Evolutionary conservation across 225 moss, liverwort and hornwort genomes (phyloP).

Genomic region (Takakia lepidozioides): DNA sequence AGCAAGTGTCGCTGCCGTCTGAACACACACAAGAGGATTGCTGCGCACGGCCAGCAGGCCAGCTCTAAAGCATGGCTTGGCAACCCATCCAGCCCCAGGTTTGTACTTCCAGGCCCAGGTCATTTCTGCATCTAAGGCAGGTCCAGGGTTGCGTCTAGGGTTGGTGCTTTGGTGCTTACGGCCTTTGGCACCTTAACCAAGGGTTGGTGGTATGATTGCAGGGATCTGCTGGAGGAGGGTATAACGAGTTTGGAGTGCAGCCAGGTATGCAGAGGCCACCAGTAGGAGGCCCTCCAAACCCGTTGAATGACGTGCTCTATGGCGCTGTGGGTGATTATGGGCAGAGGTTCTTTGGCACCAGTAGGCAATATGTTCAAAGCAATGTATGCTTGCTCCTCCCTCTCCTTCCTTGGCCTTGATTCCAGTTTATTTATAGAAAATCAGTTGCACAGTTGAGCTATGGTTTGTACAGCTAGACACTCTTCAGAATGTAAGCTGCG

Average conservation of each 20-base stretch:
- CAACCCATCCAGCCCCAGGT: too few relatives aligned
- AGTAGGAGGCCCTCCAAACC: conserved; percentile 35
- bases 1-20: too few relatives aligned
- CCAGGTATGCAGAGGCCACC: conserved; percentile 37
- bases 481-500: background rate
- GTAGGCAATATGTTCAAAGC: conserved; percentile 96
- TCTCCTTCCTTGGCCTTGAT: background rate
- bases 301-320: conserved; percentile 79
- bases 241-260: conserved; percentile 31
- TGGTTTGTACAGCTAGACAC: background rate
- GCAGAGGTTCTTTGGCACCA: conserved; percentile 67
- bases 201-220: too few relatives aligned
- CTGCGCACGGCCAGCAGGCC: too few relatives aligned
- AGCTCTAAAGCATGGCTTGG: too few relatives aligned
- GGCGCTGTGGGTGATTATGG: conserved; percentile 68
- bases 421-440: background rate
- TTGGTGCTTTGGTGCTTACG: too few relatives aligned
- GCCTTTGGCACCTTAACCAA: too few relatives aligned
- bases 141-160: too few relatives aligned
- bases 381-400: conserved; percentile 46
- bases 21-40: too few relatives aligned
- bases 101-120: too few relatives aligned
- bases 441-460: background rate
- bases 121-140: too few relatives aligned
- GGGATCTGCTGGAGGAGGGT: conserved; percentile 9